phyloP scores from a whole-genome alignment of 306 rosid species.

The Dalbergia cochinchinensis region DNA sequence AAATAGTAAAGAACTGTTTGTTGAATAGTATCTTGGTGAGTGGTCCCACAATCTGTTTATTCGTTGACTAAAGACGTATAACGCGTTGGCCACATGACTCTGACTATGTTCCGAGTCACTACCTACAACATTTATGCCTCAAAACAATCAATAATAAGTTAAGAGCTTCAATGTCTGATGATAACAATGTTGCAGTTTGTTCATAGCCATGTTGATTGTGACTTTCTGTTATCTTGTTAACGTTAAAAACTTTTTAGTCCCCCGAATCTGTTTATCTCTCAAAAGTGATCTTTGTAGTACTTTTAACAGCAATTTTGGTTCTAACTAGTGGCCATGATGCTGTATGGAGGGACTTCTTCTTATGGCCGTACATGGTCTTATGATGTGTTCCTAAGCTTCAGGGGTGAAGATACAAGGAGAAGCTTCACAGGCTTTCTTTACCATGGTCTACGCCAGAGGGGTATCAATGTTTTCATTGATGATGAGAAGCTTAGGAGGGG shows the following conservation, averaged over 20 bases:
- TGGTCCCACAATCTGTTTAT: slow-evolving; percentile 16
- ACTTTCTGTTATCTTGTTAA: neutral
- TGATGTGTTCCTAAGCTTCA: slow-evolving; percentile 60
- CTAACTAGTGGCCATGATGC: slow-evolving; percentile 3
- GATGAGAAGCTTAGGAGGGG: slow-evolving; percentile 42
- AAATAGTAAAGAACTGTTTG: neutral
- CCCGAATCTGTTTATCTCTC: neutral
- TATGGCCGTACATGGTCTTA: slow-evolving; percentile 40
- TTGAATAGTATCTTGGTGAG: neutral
- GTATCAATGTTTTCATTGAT: slow-evolving; percentile 48
- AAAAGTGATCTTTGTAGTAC: neutral
- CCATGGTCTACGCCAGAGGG: slow-evolving; percentile 48
- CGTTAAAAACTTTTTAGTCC: neutral
- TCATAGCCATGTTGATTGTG: neutral
- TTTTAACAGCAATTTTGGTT: neutral
- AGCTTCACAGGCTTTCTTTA: slow-evolving; percentile 52
- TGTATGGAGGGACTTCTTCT: slow-evolving; percentile 11
- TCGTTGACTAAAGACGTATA: neutral
- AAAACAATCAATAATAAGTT: neutral
- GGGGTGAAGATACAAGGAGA: slow-evolving; percentile 50
- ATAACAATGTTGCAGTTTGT: neutral
- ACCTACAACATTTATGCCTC: neutral
- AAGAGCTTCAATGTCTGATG: neutral
- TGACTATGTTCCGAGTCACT: too few relatives aligned
- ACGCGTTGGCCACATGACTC: neutral